These are phyloP conservation scores for Suillus clintonianus DNA, from an alignment of 768 basidiomycete genomes.

Conservation along the genomic window DNA sequence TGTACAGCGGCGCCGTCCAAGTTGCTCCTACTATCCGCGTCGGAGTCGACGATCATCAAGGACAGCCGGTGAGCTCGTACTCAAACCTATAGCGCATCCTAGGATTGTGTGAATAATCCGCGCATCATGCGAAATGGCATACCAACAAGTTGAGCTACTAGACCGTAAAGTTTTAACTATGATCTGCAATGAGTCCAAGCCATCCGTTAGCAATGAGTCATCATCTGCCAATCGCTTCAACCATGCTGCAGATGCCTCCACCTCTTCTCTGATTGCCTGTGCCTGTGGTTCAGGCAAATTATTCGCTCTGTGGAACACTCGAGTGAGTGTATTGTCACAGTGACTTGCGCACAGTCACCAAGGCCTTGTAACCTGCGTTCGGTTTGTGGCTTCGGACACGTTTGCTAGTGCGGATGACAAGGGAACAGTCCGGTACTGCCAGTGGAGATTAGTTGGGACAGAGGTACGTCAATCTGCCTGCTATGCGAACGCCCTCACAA, in stretches of 20 bases:
- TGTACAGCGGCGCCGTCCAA: no score
- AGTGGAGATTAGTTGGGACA: conserved; percentile 47
- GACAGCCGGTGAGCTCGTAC: no score
- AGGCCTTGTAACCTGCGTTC: conserved; percentile 74
- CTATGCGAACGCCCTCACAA: conserved; percentile 13
- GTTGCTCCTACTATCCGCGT: no score
- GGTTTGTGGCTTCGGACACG: conserved; percentile 53
- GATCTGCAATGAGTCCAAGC: background rate
- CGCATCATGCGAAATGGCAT: no score
- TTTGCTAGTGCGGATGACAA: conserved; percentile 78
- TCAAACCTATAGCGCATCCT: no score
- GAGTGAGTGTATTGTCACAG: conserved; percentile 38
- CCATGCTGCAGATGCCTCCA: conserved; percentile 38
- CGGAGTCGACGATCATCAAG: no score
- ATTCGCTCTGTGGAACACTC: conserved; percentile 60
- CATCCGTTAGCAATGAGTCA: conserved; percentile 37
- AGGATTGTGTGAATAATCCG: no score
- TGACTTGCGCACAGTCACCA: conserved; percentile 56
- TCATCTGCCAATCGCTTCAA: conserved; percentile 50
- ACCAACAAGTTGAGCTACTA: no score
- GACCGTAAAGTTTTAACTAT: background rate
- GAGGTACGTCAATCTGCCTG: conserved; percentile 23
- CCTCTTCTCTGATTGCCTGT: conserved; percentile 44
- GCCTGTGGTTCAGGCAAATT: conserved; percentile 59
- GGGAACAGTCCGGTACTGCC: conserved; percentile 65